Percentiles rank a stretch among this genome's conserved stretches.
These are phyloP conservation scores for Pichia sp. DNA, from an alignment of 1,139 yeast genomes.

Conservation along the genomic window DNA sequence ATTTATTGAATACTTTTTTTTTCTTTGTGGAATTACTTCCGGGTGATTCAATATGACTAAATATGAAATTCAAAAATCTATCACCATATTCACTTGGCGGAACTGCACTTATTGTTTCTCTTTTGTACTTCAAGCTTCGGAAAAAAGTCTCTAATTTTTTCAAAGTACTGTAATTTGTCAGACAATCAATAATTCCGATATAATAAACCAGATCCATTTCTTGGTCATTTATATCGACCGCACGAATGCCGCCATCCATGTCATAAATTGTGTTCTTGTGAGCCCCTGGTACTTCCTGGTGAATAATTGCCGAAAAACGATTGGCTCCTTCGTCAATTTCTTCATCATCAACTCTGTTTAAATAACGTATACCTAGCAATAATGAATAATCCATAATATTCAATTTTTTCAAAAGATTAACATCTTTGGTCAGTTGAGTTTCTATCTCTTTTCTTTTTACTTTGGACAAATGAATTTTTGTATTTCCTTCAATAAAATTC, in stretches of 20 bases:
- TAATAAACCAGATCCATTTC: slow-evolving; percentile 73
- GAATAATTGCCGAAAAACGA: slow-evolving; percentile 20
- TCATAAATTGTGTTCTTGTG: slow-evolving; percentile 17
- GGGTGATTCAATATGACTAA: slow-evolving; percentile 25
- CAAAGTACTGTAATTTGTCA: slow-evolving; percentile 73
- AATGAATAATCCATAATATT: slow-evolving; percentile 96
- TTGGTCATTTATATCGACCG: slow-evolving; percentile 59
- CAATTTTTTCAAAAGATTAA: slow-evolving; percentile 57
- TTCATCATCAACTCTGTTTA: slow-evolving; percentile 14
- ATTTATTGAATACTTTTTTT: slow-evolving; percentile 3
- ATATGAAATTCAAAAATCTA: slow-evolving; percentile 70
- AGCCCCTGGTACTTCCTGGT: slow-evolving; percentile 22
- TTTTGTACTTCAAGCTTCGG: slow-evolving; percentile 64
- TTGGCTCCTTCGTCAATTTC: slow-evolving; percentile 20
- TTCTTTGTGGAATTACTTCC: slow-evolving; percentile 1
- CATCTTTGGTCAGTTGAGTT: slow-evolving; percentile 70
- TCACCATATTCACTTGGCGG: slow-evolving; percentile 90
- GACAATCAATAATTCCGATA: slow-evolving; percentile 88
- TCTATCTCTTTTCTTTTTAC: slow-evolving; percentile 51
- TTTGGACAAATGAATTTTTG: slow-evolving; percentile 67
- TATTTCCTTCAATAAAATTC: slow-evolving; percentile 72
- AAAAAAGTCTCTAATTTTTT: slow-evolving; percentile 83
- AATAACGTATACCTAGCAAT: slow-evolving; percentile 80
- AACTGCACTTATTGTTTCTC: slow-evolving; percentile 74
- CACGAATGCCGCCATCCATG: slow-evolving; percentile 69